phyloP scores from a whole-genome alignment of 176 grass and related monocot genomes.

The Zizania latifolia region DNA sequence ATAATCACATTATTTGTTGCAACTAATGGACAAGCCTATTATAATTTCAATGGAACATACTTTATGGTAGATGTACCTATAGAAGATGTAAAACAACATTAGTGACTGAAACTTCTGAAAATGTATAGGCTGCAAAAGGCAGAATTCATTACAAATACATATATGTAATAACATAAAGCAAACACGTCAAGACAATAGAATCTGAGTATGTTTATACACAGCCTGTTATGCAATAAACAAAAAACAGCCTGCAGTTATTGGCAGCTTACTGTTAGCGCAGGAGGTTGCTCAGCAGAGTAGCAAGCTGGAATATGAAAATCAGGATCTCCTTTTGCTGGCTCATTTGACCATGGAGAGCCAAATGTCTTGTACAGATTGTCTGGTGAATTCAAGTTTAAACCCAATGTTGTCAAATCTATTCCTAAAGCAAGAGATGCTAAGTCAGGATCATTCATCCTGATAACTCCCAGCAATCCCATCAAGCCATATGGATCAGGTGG shows the following conservation, averaged over 20 bases:
- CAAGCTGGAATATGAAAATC: conserved; percentile 81
- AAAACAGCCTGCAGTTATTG: neutral
- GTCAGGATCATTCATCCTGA: conserved; percentile 72
- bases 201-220: neutral
- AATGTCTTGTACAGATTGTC: conserved; percentile 96
- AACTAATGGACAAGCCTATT: neutral
- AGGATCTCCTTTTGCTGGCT: conserved; percentile 71
- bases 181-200: neutral
- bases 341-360: conserved; percentile 91
- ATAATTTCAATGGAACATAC: neutral
- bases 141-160: conserved; percentile 21
- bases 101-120: conserved; percentile 60
- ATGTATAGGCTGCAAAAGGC: conserved; percentile 56
- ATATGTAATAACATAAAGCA: neutral
- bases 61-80: conserved; percentile 60
- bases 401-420: conserved; percentile 83
- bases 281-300: conserved; percentile 61
- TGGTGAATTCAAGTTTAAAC: conserved; percentile 82
- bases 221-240: neutral
- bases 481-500: conserved; percentile 81
- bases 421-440: conserved; percentile 87
- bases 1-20: conserved; percentile 3
- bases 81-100: conserved; percentile 93
- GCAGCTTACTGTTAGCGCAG: conserved; percentile 51
- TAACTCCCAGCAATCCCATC: conserved; percentile 72